Evolutionary conservation across 768 basidiomycete genomes (phyloP), one percentile per base, ranked within the genome.

Genomic region (Serendipita vermifera): DNA sequence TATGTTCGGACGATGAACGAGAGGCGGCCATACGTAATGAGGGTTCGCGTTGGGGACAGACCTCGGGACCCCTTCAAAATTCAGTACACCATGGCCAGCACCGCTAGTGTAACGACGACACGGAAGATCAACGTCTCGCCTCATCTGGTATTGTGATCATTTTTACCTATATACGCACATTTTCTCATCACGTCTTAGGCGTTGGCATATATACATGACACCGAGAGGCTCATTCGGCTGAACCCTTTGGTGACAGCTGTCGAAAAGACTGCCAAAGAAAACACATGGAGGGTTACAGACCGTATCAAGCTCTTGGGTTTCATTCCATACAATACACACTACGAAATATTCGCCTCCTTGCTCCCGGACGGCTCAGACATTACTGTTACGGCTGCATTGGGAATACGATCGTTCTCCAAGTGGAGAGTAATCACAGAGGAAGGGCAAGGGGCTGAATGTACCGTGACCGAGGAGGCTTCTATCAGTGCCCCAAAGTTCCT

Each of bases 361-460:
- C n/a, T n/a, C n/a, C 7, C 11, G n/a, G 15, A 29, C 6, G 46
- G 46, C 22, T 20, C 46, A n/a, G 46, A 51, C 22, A 51, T 51
- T 29, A 5, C 20, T 7, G 20, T 51, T n/a, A 51, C 9, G 4
- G 15, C 46, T 15, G 20, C 46, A 9, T 29, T 51, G 20, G 46
- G 46, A 4, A 29, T 51, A n/a, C 20, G 46, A n/a, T 15, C 31
- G 46, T 15, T 9, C 9, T 22, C 46, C 15, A 51, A 51, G 29
- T 51, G 46, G 46, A 51, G 46, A 26, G 46, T 51, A 9, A n/a
- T n/a, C n/a, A n/a, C n/a, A n/a, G n/a, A n/a, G n/a, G 46, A 51
- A 26, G 46, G n/a, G 27, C 9, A 20, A 5, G 29, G 46, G n/a
- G 46, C 24, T 15, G 29, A 51, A n/a, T 51, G 46, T 29, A 20